Base-by-base conservation (phyloP, 108 stramenopile genomes). In the Nitzschia inconspicua region DNA sequence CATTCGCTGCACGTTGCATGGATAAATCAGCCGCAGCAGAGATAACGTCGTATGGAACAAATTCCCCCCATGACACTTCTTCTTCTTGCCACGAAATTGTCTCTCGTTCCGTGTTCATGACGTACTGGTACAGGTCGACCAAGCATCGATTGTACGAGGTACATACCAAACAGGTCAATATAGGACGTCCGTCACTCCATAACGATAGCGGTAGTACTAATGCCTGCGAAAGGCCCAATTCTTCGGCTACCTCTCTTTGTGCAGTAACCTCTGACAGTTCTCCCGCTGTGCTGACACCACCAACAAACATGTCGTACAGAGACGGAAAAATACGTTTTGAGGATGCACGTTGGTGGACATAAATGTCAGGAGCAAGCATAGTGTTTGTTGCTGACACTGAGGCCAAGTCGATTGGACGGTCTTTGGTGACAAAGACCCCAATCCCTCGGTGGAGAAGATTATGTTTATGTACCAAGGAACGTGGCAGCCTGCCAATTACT, bases 221-320 rank as follows among this genome's bases (percentile, higher is more conserved):
- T 0, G 80, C 78, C 11, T 63, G 54, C 4, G 43, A 46, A 22
- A 91, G 64, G 2, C 85, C 85, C 40, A 91, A 63, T 61, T 91
- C 89, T 65, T 91, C 89, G 27, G 75, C 77, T 16, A 91, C 79
- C 64, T 91, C 89, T 39, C 89, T 66, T 24, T 67, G 64, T 0
- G 85, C 89, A 25, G 89, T 87, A 10, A 60, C 16, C 2, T 65
- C 32, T n/a, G 83, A 18, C 30, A 65, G 59, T 70, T 91, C 85
- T 7, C 73, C 79, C 11, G 76, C 62, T 20, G 66, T 32, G 0
- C 81, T 78, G 1, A 91, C 75, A 7, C 89, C 89, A n/a, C 89
- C 89, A 0, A 91, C 84, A 64, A 86, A 91, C 89, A 91, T 91
- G 39, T 91, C 89, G 48, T 87, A 91, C 13, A 91, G 54, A 10